Base-by-base conservation (phyloP, 2,329 filamentous ascomycete genomes). In the Monosporascus sp. region DNA sequence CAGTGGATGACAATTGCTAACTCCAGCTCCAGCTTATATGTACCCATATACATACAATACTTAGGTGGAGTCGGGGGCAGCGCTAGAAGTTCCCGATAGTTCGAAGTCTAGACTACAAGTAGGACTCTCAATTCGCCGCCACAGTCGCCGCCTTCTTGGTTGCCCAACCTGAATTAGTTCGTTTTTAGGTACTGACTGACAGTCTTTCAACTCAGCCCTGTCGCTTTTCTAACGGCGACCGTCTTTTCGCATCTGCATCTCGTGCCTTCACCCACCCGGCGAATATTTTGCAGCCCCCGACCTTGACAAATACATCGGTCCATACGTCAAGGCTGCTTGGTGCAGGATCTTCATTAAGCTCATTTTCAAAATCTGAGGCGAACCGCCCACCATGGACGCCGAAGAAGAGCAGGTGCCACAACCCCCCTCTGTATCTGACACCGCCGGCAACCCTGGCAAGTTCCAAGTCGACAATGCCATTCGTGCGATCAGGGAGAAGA, bases 401-500 rank as follows among this genome's bases (percentile, higher is more conserved):
- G 77, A 76, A 61, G 72, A 65, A 53, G 64, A 69, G 51, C 63
- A 68, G 54, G 59, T 65, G 63, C 70, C 73, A 50, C 52, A 58
- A 62, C 64, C 68, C 58, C 63, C 60, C 26, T 46, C 43, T 24
- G 43, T 31, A 46, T n/a, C 43, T 16, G 26, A 46, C 58, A 58
- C 69, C 50, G 62, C 60, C 61, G 75, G 77, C 49, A 74, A 78
- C 48, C 74, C 73, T 66, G 78, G 77, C 70, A 79, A 72, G 65
- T 70, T 74, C 65, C 85, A 88, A 72, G 82, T 97, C 69, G 91
- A 96, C 76, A 93, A 91, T 83, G 88, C 90, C 64, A 87, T 93
- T 68, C 90, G 89, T 71, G 94, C 94, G 56, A 91, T 99, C 68
- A 86, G 87, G 72, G 85, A 97, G 66, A 97, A 97, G 87, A 93